phyloP scores from a whole-genome alignment of 2,329 filamentous ascomycete species.

The Trichoderma polysporum region DNA sequence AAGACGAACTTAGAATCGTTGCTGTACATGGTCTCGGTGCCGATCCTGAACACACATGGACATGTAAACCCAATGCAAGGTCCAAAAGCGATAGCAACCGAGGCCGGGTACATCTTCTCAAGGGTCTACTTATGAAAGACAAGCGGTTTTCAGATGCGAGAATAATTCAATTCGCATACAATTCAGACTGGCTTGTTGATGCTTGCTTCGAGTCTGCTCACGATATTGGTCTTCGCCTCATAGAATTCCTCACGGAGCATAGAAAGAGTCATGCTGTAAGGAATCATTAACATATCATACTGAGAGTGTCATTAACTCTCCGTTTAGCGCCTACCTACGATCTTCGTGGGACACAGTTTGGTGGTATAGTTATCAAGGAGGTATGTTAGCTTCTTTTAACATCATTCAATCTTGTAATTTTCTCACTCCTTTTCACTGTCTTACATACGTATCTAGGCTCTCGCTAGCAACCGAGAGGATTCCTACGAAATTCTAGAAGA shows the following conservation, averaged over 20 bases:
- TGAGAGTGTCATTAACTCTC: background rate
- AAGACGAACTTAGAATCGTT: constrained; percentile 16
- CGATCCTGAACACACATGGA: constrained; percentile 25
- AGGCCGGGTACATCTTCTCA: constrained; percentile 20
- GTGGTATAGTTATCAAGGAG: constrained; percentile 27
- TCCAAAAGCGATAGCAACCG: background rate
- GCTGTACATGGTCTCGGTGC: constrained; percentile 26
- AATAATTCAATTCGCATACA: constrained; percentile 26
- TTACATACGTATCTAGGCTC: background rate
- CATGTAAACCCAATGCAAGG: background rate
- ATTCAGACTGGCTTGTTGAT: constrained; percentile 27
- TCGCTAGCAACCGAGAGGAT: background rate
- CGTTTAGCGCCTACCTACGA: constrained; percentile 21
- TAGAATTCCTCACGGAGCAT: background rate
- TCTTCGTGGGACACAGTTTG: constrained; percentile 29
- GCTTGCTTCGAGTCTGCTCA: constrained; percentile 2
- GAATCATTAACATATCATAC: no score
- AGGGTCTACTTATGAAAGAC: constrained; percentile 20
- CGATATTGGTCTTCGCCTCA: background rate
- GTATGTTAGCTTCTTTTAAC: background rate
- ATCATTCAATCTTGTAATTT: background rate
- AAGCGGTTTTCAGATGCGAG: constrained; percentile 23
- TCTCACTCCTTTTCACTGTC: constrained; percentile 7
- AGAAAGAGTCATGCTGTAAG: background rate
- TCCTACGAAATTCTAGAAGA: constrained; percentile 15